These are phyloP conservation scores for Colletotrichum kahawae DNA, from an alignment of 2,329 filamentous ascomycete species.

Conservation along the genomic window DNA sequence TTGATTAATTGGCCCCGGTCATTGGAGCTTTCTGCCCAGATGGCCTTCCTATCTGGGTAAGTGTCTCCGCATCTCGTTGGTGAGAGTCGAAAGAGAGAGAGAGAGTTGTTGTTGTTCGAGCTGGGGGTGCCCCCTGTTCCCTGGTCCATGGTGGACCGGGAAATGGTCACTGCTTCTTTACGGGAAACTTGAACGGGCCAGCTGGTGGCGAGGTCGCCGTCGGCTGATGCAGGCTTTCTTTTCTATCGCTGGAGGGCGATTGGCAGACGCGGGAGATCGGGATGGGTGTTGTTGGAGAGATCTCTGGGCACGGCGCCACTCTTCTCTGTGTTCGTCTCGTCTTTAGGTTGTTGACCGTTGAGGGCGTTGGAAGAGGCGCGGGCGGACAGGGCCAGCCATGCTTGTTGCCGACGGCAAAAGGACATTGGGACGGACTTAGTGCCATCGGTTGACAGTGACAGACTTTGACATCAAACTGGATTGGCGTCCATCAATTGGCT, in stretches of 20 bases:
- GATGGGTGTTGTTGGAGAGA: not conserved
- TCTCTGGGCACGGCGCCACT: conserved; percentile 1
- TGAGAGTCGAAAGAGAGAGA: not conserved
- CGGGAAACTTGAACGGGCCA: not conserved
- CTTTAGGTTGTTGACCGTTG: not conserved
- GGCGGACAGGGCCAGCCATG: not conserved
- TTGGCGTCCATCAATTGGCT: not conserved
- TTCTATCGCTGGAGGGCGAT: conserved; percentile 1
- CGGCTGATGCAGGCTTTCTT: not conserved
- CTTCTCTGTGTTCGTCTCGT: not conserved
- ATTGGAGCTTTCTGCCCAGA: not conserved
- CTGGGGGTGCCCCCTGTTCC: not conserved
- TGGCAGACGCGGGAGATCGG: conserved; percentile 1
- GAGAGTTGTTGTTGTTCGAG: not conserved
- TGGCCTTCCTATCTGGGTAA: conserved; percentile 16
- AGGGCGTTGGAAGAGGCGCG: not conserved
- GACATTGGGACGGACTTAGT: not conserved
- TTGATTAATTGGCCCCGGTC: not conserved
- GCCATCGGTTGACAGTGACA: not conserved
- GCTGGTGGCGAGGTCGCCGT: not conserved
- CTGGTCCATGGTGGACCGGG: not conserved
- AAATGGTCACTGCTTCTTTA: not conserved
- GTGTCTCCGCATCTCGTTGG: conserved; percentile 9
- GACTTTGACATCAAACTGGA: not conserved
- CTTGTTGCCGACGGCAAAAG: conserved; percentile 3